phyloP scores from a whole-genome alignment of 78 protist species.

The Dictyostelium discoideum region dicty_2.7 NC_007088.5:5322001-5322500 shows the following conservation, averaged over 20 bases:
- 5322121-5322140: too few species aligned
- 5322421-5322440: too few species aligned
- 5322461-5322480: too few species aligned
- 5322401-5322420: too few species aligned
- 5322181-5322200: not conserved
- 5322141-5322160: too few species aligned
- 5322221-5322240: not conserved
- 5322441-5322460: too few species aligned
- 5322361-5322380: too few species aligned
- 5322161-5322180: not conserved
- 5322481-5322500: too few species aligned
- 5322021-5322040: not conserved
- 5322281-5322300: not conserved
- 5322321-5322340: not conserved
- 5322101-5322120: too few species aligned
- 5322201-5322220: not conserved
- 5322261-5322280: not conserved
- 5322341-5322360: too few species aligned
- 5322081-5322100: not conserved
- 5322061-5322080: not conserved
- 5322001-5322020: not conserved
- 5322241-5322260: too few species aligned
- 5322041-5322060: not conserved
- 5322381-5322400: too few species aligned
- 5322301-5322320: not conserved